Evolutionary conservation across 1,284 basidiomycete species (phyloP), one percentile per base, ranked within the genome.

Genomic region (Entoloma clypeatum): DNA sequence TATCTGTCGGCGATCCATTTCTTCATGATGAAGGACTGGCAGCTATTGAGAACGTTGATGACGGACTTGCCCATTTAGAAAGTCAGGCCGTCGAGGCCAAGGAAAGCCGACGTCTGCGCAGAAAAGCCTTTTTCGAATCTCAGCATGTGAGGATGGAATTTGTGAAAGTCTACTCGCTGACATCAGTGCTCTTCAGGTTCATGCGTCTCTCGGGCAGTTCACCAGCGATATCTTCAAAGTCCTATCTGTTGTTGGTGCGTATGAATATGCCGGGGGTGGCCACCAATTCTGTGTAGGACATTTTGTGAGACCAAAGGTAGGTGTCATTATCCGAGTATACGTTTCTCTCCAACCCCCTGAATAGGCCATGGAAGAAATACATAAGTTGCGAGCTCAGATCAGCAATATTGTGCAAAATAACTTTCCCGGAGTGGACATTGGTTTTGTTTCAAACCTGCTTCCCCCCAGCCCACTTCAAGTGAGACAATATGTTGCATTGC

Each of bases 341-440:
- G 35, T 39, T 22, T 8, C 11, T 13, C 33, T 24, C 28, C 11
- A 22, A 31, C 33, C 5, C 31, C 24, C 32, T 24, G 17, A 7
- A 13, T 29, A 95, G 91, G 91, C 93, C 0, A 99, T 99, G 94
- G 90, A 97, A 65, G 96, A 99, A 67, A 96, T 98, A 29, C 94
- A 95, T 63, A 98, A 99, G 62, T 74, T 99, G n/a, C 81, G 94
- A 27, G 75, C 80, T 0, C 96, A 97, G 57, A 86, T 97, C 44
- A 89, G 78, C 54, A 81, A 73, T 51, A 93, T 96, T 39, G 86
- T 93, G 1, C 72, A 77, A 41, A 65, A 74, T 17, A 81, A 84
- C 55, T 89, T 88, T 52, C 74, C 82, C 1, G 74, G 72, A 4
- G 62, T 74, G 5, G 72, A 82, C 43, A 67, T 75, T 1, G 74